A percentile compares a stretch with the other conserved stretches of the same genome.
These are phyloP conservation scores for Aspergillus nomiae DNA, from an alignment of 2,329 filamentous ascomycete genomes.

Conservation along the genomic window DNA sequence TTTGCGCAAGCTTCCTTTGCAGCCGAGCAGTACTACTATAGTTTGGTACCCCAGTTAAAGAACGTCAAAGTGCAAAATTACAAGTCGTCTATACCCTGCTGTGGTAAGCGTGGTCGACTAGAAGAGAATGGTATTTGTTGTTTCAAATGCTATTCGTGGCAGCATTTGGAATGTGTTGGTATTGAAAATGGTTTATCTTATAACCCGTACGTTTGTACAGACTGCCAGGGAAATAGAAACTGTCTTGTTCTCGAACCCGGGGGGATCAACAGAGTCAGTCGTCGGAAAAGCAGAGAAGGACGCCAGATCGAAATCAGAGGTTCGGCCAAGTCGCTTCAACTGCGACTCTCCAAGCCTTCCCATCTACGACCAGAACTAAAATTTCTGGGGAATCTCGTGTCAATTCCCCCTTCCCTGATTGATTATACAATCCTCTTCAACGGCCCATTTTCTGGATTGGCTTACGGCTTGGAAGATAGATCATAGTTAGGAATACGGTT, in stretches of 20 bases:
- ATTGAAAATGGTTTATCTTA: not conserved
- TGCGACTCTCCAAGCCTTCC: conserved; percentile 17
- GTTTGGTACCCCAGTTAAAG: conserved; percentile 23
- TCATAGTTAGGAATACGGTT: too few species aligned
- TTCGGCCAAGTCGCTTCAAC: conserved; percentile 15
- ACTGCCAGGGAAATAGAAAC: not conserved
- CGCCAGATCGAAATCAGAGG: conserved; percentile 8
- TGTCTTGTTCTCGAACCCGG: not conserved
- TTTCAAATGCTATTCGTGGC: conserved; percentile 20
- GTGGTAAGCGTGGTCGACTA: conserved; percentile 22
- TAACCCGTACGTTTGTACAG: not conserved
- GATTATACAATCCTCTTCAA: too few species aligned
- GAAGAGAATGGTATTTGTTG: conserved; percentile 18
- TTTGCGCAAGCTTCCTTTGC: conserved; percentile 26
- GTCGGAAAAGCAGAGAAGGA: not conserved
- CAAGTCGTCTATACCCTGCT: conserved; percentile 24
- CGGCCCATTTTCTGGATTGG: too few species aligned
- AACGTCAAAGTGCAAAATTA: conserved; percentile 17
- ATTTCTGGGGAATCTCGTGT: too few species aligned
- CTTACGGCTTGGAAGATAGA: too few species aligned
- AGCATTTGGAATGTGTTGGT: conserved; percentile 10
- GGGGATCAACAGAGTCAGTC: not conserved
- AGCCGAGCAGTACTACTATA: conserved; percentile 24
- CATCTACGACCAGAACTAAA: conserved; percentile 15
- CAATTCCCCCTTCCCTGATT: too few species aligned